phyloP scores from a whole-genome alignment of 176 grass and related monocot genomes.

The Neostapfia colusana region DNA sequence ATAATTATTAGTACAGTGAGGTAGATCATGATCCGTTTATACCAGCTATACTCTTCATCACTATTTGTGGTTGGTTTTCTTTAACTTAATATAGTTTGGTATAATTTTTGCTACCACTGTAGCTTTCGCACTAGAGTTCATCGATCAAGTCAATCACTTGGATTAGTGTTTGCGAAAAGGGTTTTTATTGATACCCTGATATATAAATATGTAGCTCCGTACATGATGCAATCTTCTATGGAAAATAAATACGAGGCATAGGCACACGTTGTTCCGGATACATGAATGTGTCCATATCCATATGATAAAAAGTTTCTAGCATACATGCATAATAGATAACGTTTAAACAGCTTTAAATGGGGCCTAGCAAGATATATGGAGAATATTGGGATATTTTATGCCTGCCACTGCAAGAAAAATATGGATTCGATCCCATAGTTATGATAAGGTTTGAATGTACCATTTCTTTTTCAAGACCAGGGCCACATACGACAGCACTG shows the following conservation, averaged over 20 bases:
- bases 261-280: background rate
- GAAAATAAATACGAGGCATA: background rate
- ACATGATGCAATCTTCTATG: background rate
- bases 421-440: conserved; percentile 36
- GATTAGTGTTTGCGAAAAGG: too few relatives aligned
- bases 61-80: too few relatives aligned
- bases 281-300: background rate
- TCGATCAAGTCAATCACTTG: too few relatives aligned
- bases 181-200: too few relatives aligned
- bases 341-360: conserved; percentile 18
- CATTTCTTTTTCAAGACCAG: conserved; percentile 32
- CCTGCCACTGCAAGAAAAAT: conserved; percentile 22
- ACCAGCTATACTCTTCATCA: background rate
- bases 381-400: conserved; percentile 43
- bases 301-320: conserved; percentile 35
- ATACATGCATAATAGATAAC: conserved; percentile 22
- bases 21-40: background rate
- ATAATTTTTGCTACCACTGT: too few relatives aligned
- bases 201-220: background rate
- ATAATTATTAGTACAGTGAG: background rate
- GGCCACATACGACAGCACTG: conserved; percentile 32
- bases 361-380: conserved; percentile 33
- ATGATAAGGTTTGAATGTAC: conserved; percentile 37
- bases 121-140: too few relatives aligned
- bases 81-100: background rate